These are phyloP conservation scores for Sphagnum contortum DNA, from an alignment of 225 moss, liverwort and hornwort genomes.

Conservation along the genomic window DNA sequence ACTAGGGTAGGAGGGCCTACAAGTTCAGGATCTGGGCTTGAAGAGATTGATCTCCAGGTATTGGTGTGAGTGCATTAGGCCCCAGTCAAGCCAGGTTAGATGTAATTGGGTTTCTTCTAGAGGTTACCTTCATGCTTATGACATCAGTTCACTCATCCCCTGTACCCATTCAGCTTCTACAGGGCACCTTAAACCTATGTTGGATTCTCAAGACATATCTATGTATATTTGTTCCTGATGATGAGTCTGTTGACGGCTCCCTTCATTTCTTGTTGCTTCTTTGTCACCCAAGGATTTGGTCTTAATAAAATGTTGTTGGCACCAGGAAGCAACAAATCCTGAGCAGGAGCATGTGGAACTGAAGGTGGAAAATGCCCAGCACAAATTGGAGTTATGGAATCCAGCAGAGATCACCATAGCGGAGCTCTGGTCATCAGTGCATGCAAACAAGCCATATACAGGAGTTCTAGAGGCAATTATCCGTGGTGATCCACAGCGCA, in stretches of 20 bases:
- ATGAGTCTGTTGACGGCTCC: too few relatives aligned
- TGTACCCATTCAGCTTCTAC: too few relatives aligned
- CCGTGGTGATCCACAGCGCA: slow-evolving; percentile 47
- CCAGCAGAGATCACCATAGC: slow-evolving; percentile 72
- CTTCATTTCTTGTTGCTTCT: background rate
- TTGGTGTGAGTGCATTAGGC: background rate
- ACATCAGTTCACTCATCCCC: background rate
- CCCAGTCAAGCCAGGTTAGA: too few relatives aligned
- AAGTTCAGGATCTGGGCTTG: slow-evolving; percentile 6
- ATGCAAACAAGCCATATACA: slow-evolving; percentile 70
- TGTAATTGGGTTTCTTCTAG: too few relatives aligned
- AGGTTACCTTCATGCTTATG: too few relatives aligned
- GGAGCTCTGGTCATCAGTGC: slow-evolving; percentile 67
- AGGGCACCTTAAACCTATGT: too few relatives aligned
- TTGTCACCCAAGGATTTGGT: too few relatives aligned
- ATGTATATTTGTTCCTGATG: too few relatives aligned
- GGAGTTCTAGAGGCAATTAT: slow-evolving; percentile 59
- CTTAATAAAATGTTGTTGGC: background rate
- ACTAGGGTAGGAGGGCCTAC: slow-evolving; percentile 19
- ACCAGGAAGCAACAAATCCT: slow-evolving; percentile 25
- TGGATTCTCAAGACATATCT: too few relatives aligned
- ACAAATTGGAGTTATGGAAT: slow-evolving; percentile 82
- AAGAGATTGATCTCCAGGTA: slow-evolving; percentile 20
- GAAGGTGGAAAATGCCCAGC: slow-evolving; percentile 79
- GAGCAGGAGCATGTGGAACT: slow-evolving; percentile 75